Percentiles rank a stretch among this genome's conserved stretches.
These are phyloP conservation scores for Colletotrichum liriopes DNA, from an alignment of 2,329 filamentous ascomycete genomes.

Conservation along the genomic window DNA sequence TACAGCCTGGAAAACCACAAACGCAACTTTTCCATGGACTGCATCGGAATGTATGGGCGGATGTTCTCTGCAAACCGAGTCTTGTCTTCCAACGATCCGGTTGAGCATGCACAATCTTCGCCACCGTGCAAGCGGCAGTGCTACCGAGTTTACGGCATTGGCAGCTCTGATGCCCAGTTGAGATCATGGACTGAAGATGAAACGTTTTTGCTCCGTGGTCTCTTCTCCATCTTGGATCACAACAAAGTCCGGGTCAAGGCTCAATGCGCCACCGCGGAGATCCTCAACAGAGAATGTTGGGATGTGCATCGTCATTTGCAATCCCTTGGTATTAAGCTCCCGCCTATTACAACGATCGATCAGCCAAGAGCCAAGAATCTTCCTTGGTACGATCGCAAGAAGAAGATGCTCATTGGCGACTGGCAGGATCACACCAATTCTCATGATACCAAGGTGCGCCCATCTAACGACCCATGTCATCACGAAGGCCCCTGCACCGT, in stretches of 20 bases:
- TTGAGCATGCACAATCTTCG: conserved; percentile 33
- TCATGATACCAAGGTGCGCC: conserved; percentile 70
- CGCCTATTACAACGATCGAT: conserved; percentile 45
- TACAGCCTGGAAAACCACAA: conserved; percentile 68
- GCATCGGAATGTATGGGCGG: conserved; percentile 42
- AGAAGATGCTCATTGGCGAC: conserved; percentile 68
- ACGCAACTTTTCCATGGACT: conserved; percentile 68
- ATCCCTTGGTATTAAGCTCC: conserved; percentile 55
- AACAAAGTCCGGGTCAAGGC: conserved; percentile 59
- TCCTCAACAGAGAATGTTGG: conserved; percentile 67
- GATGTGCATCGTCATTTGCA: conserved; percentile 64
- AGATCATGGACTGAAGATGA: conserved; percentile 66
- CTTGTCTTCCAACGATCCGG: conserved; percentile 23
- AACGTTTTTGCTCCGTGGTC: conserved; percentile 62
- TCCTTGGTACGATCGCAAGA: conserved; percentile 71
- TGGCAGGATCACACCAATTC: conserved; percentile 70
- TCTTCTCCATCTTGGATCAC: conserved; percentile 60
- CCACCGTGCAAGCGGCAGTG: conserved; percentile 60
- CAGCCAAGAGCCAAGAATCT: conserved; percentile 60
- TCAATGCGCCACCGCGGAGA: conserved; percentile 65
- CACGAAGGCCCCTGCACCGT: conserved; percentile 78
- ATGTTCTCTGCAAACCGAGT: conserved; percentile 41
- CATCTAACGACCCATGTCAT: conserved; percentile 75
- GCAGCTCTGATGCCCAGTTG: conserved; percentile 14
- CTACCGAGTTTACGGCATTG: conserved; percentile 51